Evolutionary conservation across 257 asterid species (phyloP), one percentile per base, ranked within the genome.

Genomic region (Fraxinus americana): DNA sequence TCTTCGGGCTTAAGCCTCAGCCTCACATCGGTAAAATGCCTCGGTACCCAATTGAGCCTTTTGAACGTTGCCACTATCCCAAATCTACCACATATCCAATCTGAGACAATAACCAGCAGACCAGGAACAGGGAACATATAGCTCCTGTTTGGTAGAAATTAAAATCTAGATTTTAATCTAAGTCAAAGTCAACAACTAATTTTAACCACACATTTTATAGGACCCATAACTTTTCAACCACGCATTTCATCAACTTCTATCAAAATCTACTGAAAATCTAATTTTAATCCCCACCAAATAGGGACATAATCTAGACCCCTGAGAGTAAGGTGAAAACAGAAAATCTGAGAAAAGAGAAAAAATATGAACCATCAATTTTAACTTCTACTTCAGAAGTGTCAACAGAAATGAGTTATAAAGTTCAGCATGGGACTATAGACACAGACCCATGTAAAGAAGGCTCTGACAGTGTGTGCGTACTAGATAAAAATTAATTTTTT

Each of bases 391-490:
- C 57, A 67, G n/a, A 39, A 65, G 34, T 54, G 39, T 39, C 70
- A 73, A 50, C 67, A 14, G 16, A 32, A 80, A 69, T 38, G 34
- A 43, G 4, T 41, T 75, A 32, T 63, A 65, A 72, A 67, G 54
- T 43, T 43, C 52, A 38, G 67, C 77, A 52, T 70, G 52, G 78
- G 77, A 43, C 25, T 66, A 52, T 12, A 67, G 2, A 76, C 41
- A 67, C 45, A 38, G 32, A 61, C 63, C 74, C 52, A 59, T n/a
- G 29, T 21, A 57, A 21, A 59, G 35, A 68, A 23, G 59, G 41
- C 35, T 57, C 38, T 21, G 23, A 7, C 12, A 1, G 32, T 29
- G 23, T 71, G 16, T 23, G 68, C 25, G 2, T 61, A 67, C 48
- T 34, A 34, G 36, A 34, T 34, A 34, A 34, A 34, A 34, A 34